Base-by-base conservation (phyloP, 306 rosid genomes). In the Echinosophora koreensis region DNA sequence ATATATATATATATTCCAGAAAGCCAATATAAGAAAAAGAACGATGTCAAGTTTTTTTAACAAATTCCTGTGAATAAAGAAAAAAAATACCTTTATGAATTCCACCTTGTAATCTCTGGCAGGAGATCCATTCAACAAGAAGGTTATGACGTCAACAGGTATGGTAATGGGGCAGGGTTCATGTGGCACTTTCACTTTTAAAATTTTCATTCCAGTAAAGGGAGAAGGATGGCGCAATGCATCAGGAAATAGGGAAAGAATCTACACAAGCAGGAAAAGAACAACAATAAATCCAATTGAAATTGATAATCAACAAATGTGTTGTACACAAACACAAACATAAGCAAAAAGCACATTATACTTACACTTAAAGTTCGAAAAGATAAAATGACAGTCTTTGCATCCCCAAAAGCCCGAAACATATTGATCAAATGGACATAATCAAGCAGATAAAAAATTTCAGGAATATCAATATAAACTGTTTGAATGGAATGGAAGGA, bases 371-470 rank as follows among this genome's bases (percentile, higher is more conserved):
- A 2, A 65, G 66, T 76, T 50, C 27, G 73, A 1, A 13, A 12
- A 65, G 80, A 64, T 9, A 76, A 54, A 1, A n/a, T 13, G 10
- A 75, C 79, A 62, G 60, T 35, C 54, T 63, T 47, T 50, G 79
- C 79, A 49, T 15, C 13, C 15, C 63, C 71, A 62, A 49, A 0
- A 17, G 71, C 79, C 39, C 79, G 71, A 34, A 75, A 38, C 71
- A 75, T 62, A 18, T 50, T 54, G 50, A 63, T 63, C 71, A 75
- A 62, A 62, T 22, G 52, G 17, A 15, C n/a, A n/a, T n/a, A 13
- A 5, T 27, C 64, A 47, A 47, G 50, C 15, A 50, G 72, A 62
- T 63, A 35, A 76, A 51, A 50, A 63, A 34, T 22, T 6, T 18
- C 32, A 4, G 30, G 30, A 50, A 37, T 55, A 63, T 76, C 73